Conservation (phyloP, 371 early-diverging fungal species). For the Fennellomyces sp. region DNA sequence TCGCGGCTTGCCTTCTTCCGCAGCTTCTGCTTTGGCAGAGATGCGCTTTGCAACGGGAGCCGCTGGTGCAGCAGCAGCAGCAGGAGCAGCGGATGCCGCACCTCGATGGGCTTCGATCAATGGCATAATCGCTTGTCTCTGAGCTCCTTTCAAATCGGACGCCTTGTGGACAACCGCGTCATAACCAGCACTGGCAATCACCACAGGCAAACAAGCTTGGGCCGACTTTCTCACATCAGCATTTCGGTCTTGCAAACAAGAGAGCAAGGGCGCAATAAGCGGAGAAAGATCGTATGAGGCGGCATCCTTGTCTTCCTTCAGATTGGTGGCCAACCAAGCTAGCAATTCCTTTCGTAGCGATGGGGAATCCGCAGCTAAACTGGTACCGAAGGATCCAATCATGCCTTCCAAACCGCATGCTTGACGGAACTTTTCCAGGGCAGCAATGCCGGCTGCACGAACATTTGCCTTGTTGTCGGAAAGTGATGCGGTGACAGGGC, state of each 20-base stretch:
- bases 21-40: neutral
- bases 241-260: constrained; percentile 87
- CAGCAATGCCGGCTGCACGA: constrained; percentile 74
- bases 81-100: constrained; percentile 24
- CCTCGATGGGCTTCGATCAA: constrained; percentile 70
- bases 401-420: constrained; percentile 74
- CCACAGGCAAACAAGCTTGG: constrained; percentile 62
- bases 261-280: constrained; percentile 71
- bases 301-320: constrained; percentile 32
- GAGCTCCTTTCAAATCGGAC: constrained; percentile 69
- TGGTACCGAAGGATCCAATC: constrained; percentile 62
- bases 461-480: constrained; percentile 91
- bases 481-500: constrained; percentile 69
- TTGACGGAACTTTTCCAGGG: constrained; percentile 70
- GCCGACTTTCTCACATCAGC: constrained; percentile 90
- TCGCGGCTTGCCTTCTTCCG: constrained; percentile 12
- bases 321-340: constrained; percentile 69
- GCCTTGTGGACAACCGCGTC: constrained; percentile 62
- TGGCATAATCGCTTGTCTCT: constrained; percentile 68
- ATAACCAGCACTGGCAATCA: constrained; percentile 66
- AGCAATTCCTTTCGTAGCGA: constrained; percentile 86
- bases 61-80: constrained; percentile 1
- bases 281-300: constrained; percentile 59
- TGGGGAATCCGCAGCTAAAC: constrained; percentile 77
- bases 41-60: neutral